Evolutionary conservation across 176 grass and related monocot species (phyloP).

Genomic region (Aegilops bicornis): DNA sequence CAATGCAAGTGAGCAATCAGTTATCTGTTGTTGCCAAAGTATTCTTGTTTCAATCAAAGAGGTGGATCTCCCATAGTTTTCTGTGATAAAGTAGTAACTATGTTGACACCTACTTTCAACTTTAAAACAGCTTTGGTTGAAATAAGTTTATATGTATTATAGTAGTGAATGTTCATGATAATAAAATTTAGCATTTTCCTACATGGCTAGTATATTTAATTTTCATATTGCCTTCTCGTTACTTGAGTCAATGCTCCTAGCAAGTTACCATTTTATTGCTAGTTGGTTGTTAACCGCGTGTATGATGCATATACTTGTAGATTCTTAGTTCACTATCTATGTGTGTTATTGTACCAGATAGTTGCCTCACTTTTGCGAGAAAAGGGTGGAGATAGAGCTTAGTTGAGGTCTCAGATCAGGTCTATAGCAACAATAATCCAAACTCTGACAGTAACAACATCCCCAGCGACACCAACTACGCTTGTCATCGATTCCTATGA

Average conservation of each 20-base stretch:
- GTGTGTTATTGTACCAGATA: too few species aligned
- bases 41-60: conserved; percentile 71
- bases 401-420: too few species aligned
- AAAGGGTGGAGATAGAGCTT: too few species aligned
- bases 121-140: background rate
- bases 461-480: too few species aligned
- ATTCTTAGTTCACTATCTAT: too few species aligned
- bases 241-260: background rate
- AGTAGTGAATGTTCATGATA: conserved; percentile 26
- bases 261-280: too few species aligned
- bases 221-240: conserved; percentile 13
- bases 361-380: too few species aligned
- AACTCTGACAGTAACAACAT: too few species aligned
- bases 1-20: conserved; percentile 50
- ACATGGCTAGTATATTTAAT: background rate
- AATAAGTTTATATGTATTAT: conserved; percentile 3
- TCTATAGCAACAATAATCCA: too few species aligned
- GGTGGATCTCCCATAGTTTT: conserved; percentile 26
- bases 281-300: too few species aligned
- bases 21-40: conserved; percentile 56
- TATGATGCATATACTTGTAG: too few species aligned
- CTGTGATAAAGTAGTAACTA: background rate
- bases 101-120: conserved; percentile 20
- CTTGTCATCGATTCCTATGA: too few species aligned
- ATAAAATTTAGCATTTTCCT: conserved; percentile 2